Evolutionary conservation across 495 filamentous ascomycete genomes (phyloP).

Genomic region (Trichoderma erinaceum): DNA sequence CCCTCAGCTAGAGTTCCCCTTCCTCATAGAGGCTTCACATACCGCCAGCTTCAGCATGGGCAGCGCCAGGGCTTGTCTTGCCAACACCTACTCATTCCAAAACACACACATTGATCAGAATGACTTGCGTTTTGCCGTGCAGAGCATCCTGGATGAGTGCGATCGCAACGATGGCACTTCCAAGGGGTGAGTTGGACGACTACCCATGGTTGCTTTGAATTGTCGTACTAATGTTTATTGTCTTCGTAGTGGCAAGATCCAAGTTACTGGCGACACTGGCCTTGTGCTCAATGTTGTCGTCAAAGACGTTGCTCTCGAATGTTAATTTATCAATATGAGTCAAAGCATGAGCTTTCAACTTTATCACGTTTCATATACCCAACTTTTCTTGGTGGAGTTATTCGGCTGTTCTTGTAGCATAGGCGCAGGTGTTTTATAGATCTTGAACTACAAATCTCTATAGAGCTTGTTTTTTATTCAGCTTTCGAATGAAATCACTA

Average conservation of each 20-base stretch:
- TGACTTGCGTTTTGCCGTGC: not conserved
- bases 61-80: not conserved
- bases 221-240: not conserved
- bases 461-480: not conserved
- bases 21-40: not conserved
- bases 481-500: not conserved
- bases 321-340: not conserved
- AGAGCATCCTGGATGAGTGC: conserved; percentile 4
- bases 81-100: not conserved
- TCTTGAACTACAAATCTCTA: not conserved
- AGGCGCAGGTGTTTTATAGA: not conserved
- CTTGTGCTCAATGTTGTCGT: not conserved
- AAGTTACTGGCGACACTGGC: not conserved
- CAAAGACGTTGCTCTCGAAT: not conserved
- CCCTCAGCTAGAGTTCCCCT: not conserved
- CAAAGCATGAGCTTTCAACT: too few species aligned
- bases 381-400: not conserved
- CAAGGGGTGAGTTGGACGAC: not conserved
- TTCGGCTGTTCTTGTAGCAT: conserved; percentile 3
- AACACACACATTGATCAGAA: not conserved
- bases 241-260: not conserved
- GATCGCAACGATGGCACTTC: not conserved
- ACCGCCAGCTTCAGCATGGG: not conserved
- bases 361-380: not conserved
- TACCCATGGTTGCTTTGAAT: not conserved